These are phyloP conservation scores for Allium sativum DNA, from an alignment of 106 monocot genomes.

Conservation along the genomic window DNA sequence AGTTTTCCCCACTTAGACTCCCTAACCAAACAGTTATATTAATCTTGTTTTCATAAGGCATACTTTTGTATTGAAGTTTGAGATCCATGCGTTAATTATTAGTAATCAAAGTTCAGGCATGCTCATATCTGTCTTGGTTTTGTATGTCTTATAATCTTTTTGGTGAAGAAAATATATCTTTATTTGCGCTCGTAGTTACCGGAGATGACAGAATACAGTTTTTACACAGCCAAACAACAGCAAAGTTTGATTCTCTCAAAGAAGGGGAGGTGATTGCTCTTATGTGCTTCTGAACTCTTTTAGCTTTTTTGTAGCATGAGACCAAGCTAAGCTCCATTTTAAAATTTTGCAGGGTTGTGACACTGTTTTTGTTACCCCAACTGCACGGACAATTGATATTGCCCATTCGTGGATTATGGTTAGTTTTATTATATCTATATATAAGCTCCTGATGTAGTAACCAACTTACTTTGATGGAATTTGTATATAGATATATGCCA, in stretches of 20 bases:
- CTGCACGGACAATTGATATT: slow-evolving; percentile 31
- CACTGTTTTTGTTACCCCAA: slow-evolving; percentile 31
- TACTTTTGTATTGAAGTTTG: too few relatives aligned
- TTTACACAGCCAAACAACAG: slow-evolving; percentile 32
- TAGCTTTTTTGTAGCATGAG: not conserved
- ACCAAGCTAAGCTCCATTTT: not conserved
- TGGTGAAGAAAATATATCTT: not conserved
- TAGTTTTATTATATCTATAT: not conserved
- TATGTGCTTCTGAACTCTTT: not conserved
- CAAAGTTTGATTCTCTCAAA: slow-evolving; percentile 18
- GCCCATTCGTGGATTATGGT: slow-evolving; percentile 36
- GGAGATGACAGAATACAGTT: slow-evolving; percentile 25
- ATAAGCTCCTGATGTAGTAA: not conserved
- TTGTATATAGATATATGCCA: too few relatives aligned
- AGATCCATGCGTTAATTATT: not conserved
- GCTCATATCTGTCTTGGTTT: too few relatives aligned
- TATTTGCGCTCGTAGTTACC: slow-evolving; percentile 11
- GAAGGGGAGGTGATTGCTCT: slow-evolving; percentile 21
- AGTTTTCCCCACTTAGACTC: too few relatives aligned
- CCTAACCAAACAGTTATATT: too few relatives aligned
- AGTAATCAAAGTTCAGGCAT: not conserved
- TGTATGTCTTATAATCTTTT: not conserved
- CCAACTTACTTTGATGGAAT: not conserved
- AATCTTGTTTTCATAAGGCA: too few relatives aligned
- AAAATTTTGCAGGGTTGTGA: slow-evolving; percentile 23